Evolutionary conservation across 2,329 filamentous ascomycete species (phyloP).

Genomic region (Colletotrichum sansevieriae): DNA sequence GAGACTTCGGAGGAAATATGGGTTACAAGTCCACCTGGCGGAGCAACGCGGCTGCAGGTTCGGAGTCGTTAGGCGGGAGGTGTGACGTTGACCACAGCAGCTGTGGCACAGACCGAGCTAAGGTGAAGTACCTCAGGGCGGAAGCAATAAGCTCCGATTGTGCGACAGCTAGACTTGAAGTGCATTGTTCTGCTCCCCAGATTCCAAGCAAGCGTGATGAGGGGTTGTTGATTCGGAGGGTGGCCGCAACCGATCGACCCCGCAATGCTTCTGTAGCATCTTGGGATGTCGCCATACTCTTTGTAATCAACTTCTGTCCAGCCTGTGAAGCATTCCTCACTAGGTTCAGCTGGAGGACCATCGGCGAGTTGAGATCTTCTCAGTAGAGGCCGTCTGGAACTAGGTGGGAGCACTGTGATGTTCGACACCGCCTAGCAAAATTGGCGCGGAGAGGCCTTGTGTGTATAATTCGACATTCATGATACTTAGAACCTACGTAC

Average conservation of each 20-base stretch:
- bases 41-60: conserved; percentile 27
- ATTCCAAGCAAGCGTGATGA: conserved; percentile 12
- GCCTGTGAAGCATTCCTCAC: conserved; percentile 6
- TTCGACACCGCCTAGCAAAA: not conserved
- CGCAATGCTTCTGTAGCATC: conserved; percentile 10
- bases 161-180: conserved; percentile 28
- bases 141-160: conserved; percentile 30
- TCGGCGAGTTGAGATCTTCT: not conserved
- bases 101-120: conserved; percentile 34
- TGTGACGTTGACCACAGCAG: conserved; percentile 29
- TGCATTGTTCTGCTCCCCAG: conserved; percentile 21
- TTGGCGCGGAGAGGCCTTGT: not conserved
- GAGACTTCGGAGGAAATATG: not conserved
- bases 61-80: conserved; percentile 12
- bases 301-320: conserved; percentile 11
- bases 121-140: conserved; percentile 4
- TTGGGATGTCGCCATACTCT: not conserved
- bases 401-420: no score
- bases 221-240: not conserved
- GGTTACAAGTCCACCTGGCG: conserved; percentile 21
- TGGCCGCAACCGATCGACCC: conserved; percentile 15
- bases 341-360: not conserved
- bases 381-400: no score
- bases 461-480: not conserved
- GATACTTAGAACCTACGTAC: not conserved